Evolutionary conservation across 2,329 filamentous ascomycete species (phyloP).

Genomic region (Aplosporella prunicola): DNA sequence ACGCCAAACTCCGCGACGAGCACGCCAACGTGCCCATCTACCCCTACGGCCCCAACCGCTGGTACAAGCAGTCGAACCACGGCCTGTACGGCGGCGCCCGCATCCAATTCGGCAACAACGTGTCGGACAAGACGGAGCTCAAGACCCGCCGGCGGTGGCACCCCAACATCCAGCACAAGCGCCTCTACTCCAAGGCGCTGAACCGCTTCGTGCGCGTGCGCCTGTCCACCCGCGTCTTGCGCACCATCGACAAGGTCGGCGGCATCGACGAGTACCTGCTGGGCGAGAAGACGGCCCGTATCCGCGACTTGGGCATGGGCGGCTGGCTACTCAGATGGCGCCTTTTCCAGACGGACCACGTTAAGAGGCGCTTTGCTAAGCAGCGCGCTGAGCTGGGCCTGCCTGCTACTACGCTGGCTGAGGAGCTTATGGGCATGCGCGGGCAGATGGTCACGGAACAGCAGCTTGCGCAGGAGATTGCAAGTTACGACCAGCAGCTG

Average conservation of each 20-base stretch:
- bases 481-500: slow-evolving; percentile 2
- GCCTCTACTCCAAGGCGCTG: slow-evolving; percentile 56
- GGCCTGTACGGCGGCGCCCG: slow-evolving; percentile 62
- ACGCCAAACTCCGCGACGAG: slow-evolving; percentile 6
- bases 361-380: slow-evolving; percentile 56
- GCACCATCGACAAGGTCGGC: slow-evolving; percentile 68
- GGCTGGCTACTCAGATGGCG: slow-evolving; percentile 89
- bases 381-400: slow-evolving; percentile 60
- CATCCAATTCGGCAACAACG: slow-evolving; percentile 72
- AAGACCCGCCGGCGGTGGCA: slow-evolving; percentile 67
- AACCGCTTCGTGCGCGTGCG: slow-evolving; percentile 55
- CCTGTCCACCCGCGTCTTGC: slow-evolving; percentile 57
- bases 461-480: slow-evolving; percentile 6
- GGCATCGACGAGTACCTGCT: slow-evolving; percentile 88
- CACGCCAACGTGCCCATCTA: slow-evolving; percentile 40
- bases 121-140: slow-evolving; percentile 56
- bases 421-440: slow-evolving; percentile 17
- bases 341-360: slow-evolving; percentile 66
- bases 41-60: slow-evolving; percentile 58
- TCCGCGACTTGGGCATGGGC: slow-evolving; percentile 78
- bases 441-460: slow-evolving; percentile 18
- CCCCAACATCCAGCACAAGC: slow-evolving; percentile 61
- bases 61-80: slow-evolving; percentile 73
- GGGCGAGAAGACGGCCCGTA: slow-evolving; percentile 61
- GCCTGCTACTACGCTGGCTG: slow-evolving; percentile 33